Evolutionary conservation across 208 protist genomes (phyloP).

Genomic region (Phytomonas sp.): DNA sequence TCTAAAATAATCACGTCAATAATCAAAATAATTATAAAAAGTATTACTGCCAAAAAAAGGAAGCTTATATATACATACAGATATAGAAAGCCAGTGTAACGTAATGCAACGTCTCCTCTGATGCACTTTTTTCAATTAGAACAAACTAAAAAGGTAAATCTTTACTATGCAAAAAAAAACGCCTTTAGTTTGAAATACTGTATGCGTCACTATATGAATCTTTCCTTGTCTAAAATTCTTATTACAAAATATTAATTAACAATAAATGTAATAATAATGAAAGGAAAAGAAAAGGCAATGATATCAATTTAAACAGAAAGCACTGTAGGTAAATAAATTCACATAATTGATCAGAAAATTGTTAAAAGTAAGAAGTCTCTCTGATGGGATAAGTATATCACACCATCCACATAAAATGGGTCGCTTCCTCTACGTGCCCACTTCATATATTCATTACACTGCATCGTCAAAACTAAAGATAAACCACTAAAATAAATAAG

Average conservation of each 20-base stretch:
- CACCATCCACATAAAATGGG: background rate
- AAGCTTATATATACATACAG: background rate
- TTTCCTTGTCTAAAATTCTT: background rate
- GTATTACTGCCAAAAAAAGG: background rate
- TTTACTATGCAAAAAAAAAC: background rate
- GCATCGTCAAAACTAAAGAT: background rate
- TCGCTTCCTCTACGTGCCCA: background rate
- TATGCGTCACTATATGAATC: background rate
- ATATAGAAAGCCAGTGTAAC: background rate
- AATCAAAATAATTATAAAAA: background rate
- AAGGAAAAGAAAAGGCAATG: background rate
- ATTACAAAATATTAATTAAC: background rate
- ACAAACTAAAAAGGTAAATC: background rate
- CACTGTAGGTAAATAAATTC: background rate
- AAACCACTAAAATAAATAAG: background rate
- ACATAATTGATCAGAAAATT: background rate
- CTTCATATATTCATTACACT: background rate
- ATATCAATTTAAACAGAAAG: background rate
- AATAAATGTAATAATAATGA: background rate
- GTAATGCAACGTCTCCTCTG: background rate
- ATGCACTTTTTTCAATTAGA: background rate
- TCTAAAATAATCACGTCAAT: background rate
- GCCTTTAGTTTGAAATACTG: background rate
- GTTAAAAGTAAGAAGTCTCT: background rate
- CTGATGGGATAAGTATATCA: background rate